Base-by-base conservation (phyloP, 805 yeast species). In the Suhomyces sp. region DNA sequence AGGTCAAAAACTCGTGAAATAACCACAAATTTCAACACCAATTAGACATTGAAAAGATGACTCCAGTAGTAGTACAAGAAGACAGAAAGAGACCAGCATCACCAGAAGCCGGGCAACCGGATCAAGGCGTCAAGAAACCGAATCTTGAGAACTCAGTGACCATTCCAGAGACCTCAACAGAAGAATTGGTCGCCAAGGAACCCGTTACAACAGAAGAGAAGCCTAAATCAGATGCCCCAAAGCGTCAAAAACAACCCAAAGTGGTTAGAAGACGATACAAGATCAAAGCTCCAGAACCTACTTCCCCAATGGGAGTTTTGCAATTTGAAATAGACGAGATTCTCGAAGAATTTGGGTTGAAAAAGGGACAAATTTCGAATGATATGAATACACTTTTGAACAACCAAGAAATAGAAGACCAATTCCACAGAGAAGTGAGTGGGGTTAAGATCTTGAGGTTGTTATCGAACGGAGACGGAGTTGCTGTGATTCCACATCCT, bases 401-500 rank as follows among this genome's bases (percentile, higher is more conserved):
- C 54, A 81, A 83, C 47, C 59, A 63, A 19, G 68, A 64, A 1
- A 58, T 60, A n/a, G 70, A 60, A 31, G 42, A 65, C 2, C 61
- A 55, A 27, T 81, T 77, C 48, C 85, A 86, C 51, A 70, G 90
- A 35, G 58, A 56, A 2, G 83, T 81, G 2, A 54, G 61, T 1
- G 64, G 78, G 38, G 88, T 87, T 13, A 60, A 72, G 40, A 69
- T 93, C 31, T 48, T 73, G 20, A 68, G 66, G 29, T 60, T 83
- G 11, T 68, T 87, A 8, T 82, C 96, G 2, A 85, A 79, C 43
- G 98, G 98, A 36, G 95, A 88, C 43, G 97, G 97, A 1, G 49
- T 91, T 15, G 95, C 85, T 0, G 40, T 88, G 4, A 70, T 84
- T 31, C 63, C 71, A 4, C 79, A 80, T 47, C 90, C 93, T 1